phyloP scores from a whole-genome alignment of 73 alveolate genomes.

The Tetrahymena thermophila region DNA sequence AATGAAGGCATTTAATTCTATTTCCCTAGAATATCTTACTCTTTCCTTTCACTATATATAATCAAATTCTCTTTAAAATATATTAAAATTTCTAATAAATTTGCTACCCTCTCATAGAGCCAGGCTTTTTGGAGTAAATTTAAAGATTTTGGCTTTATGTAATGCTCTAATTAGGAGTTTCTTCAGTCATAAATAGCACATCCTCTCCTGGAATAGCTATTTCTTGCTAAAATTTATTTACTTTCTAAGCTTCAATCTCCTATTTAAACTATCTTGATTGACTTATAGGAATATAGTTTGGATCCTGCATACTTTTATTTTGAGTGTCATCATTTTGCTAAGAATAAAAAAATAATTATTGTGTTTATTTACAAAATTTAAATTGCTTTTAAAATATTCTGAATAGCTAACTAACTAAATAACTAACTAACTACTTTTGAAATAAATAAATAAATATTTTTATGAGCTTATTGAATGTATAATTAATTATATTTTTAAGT shows the following conservation, averaged over 20 bases:
- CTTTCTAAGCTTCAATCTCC: not conserved
- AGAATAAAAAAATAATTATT: too few species aligned
- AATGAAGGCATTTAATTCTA: slow-evolving; percentile 53
- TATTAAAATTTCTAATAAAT: not conserved
- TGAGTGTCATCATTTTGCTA: not conserved
- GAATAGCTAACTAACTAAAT: too few species aligned
- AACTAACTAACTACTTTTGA: too few species aligned
- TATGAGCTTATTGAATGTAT: too few species aligned
- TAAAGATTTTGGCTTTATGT: not conserved
- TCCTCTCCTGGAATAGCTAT: not conserved
- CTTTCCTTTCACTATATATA: not conserved
- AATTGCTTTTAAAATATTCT: not conserved
- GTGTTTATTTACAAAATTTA: not conserved
- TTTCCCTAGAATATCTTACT: not conserved
- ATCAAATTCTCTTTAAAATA: not conserved
- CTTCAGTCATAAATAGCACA: not conserved
- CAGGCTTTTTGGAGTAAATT: not conserved
- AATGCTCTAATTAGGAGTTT: not conserved
- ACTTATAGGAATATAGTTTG: not conserved
- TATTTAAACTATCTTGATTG: not conserved
- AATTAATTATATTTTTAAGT: too few species aligned
- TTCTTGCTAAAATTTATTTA: not conserved
- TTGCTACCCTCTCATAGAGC: not conserved
- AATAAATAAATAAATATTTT: too few species aligned
- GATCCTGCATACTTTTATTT: not conserved